Evolutionary conservation across 768 basidiomycete species (phyloP).

Genomic region (Podaxis carcinomalis): DNA sequence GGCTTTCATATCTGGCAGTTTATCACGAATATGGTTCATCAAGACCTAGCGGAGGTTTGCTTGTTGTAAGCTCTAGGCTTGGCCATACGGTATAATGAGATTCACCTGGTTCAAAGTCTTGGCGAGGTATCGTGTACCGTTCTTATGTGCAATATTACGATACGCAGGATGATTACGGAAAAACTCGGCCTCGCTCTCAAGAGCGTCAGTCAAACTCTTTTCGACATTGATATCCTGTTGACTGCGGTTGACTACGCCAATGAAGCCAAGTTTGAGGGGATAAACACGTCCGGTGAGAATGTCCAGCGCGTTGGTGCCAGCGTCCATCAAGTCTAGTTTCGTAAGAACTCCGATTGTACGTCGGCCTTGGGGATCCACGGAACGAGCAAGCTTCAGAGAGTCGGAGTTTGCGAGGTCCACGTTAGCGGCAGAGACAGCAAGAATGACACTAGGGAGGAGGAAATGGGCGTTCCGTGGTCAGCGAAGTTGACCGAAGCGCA

Average conservation of each 20-base stretch:
- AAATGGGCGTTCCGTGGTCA: background rate
- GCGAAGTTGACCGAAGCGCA: slow-evolving; percentile 28
- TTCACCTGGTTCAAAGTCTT: slow-evolving; percentile 89
- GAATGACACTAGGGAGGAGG: slow-evolving; percentile 66
- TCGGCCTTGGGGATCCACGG: slow-evolving; percentile 93
- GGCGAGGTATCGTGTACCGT: slow-evolving; percentile 94
- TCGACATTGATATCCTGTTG: slow-evolving; percentile 94
- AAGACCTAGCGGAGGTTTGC: slow-evolving; percentile 52
- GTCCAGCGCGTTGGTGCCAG: slow-evolving; percentile 96
- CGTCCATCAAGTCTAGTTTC: slow-evolving; percentile 98
- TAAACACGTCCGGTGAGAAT: slow-evolving; percentile 96
- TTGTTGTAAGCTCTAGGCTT: background rate
- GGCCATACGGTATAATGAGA: background rate
- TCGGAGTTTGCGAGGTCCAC: slow-evolving; percentile 99
- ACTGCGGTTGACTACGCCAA: slow-evolving; percentile 95
- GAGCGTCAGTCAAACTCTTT: slow-evolving; percentile 81
- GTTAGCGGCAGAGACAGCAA: slow-evolving; percentile 95
- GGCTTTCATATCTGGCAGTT: slow-evolving; percentile 99
- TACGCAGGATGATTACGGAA: slow-evolving; percentile 90
- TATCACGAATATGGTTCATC: slow-evolving; percentile 97
- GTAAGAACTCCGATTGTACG: slow-evolving; percentile 96
- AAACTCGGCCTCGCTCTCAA: slow-evolving; percentile 84
- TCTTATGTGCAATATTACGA: slow-evolving; percentile 93
- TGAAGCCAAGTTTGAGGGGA: slow-evolving; percentile 96
- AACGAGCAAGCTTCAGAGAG: slow-evolving; percentile 92